Evolutionary conservation across 2,329 filamentous ascomycete genomes (phyloP), one percentile per base, ranked within the genome.

Genomic region (Talaromyces sp.): DNA sequence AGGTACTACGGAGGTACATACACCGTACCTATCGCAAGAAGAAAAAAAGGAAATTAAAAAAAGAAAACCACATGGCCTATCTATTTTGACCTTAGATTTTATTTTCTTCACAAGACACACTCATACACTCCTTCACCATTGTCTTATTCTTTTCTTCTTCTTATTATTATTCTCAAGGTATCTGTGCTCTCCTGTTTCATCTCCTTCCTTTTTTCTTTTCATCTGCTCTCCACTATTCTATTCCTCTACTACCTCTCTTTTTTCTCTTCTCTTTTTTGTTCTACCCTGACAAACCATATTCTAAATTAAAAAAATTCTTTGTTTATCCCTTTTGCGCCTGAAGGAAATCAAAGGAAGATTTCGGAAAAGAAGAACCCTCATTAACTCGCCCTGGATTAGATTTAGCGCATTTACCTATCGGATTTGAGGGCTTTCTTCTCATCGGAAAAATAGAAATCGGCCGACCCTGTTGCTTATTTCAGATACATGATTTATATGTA

Each of bases 21-120:
- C 48, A 25, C 28, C 25, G 19, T 48, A 52, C 48, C 48, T 37
- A 48, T 48, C 45, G 17, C 45, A 28, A 28, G 41, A 52, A 45
- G 35, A 39, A 53, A 48, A 58, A 48, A n/a, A n/a, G 31, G 36
- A 48, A 45, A 35, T 55, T 36, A 39, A 46, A 46, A 52, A 57
- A 53, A 53, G 41, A 48, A 53, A 53, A 53, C 56, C 56, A 58
- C 50, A 58, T 50, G 50, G 57, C 43, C 35, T 36, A 50, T 17
- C 54, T 50, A 50, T 56, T 56, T 56, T 55, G 33, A 25, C 48
- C 33, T 37, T 17, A 17, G 22, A 25, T 19, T 39, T 33, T 28
- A 15, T 39, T 17, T 28, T 52, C 48, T 17, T 17, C 39, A 41
- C 39, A 52, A 28, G 28, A 25, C 48, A 39, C 52, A 37, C 6